Base-by-base conservation (phyloP, 192 early-diverging fungal species). In the Linnemannia elongata region DNA sequence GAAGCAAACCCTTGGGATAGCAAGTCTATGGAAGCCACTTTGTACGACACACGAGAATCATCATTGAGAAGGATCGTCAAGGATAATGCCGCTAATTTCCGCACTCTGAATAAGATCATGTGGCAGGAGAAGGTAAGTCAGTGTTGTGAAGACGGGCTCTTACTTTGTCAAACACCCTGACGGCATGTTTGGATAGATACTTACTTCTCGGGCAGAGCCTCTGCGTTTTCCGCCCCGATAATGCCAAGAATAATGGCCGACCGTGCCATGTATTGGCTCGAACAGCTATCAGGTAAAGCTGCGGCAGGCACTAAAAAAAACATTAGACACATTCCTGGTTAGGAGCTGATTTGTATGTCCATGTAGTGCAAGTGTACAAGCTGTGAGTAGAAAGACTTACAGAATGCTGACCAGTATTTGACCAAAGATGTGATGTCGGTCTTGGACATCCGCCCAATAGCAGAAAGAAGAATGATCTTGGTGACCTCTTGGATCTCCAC, bases 231-330 rank as follows among this genome's bases (percentile, higher is more conserved):
- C 5, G 91, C 92, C 4, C 94, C 96, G 69, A 97, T 91, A 27
- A 97, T 94, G 17, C 92, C 96, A 41, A 97, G 88, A 24, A 97
- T 93, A 38, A 97, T 90, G 1, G 94, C 89, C 3, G 96, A 94
- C 3, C 96, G 85, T 20, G 91, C 88, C 89, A 92, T 93, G 76
- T 85, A 87, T 49, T 92, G 88, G 74, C 81, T 82, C 4, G 77
- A 83, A 55, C 80, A 88, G 10, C 89, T 77, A 66, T 86, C 89
- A 0, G 87, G 83, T 15, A 78, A 57, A 9, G 81, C 72, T 42
- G 91, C 83, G 44, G 89, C 81, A 44, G 94, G 91, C 42, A 94
- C 92, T 94, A 83, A 39, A 39, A 63, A 77, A 36, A 60, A 39
- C 4, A 55, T 73, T 77, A 41, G 22, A 30, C 38, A 42, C 69